Evolutionary conservation across 148 eudicot genomes (phyloP).

Genomic region (Diospyros lotus): DNA sequence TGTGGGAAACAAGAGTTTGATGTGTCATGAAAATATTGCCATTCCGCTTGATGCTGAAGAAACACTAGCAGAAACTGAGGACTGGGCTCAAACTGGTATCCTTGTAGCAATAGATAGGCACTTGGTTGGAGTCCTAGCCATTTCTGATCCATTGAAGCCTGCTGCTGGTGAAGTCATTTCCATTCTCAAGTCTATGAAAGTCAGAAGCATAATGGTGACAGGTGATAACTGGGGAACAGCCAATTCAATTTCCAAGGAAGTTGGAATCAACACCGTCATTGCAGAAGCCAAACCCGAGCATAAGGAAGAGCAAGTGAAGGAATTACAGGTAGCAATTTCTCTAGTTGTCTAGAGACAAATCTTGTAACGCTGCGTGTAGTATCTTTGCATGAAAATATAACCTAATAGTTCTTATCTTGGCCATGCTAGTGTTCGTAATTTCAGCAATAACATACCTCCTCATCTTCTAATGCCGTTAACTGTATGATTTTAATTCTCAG

Average conservation of each 20-base stretch:
- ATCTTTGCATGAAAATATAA: no score
- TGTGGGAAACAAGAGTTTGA: conserved; percentile 74
- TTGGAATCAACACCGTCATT: conserved; percentile 57
- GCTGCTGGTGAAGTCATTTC: conserved; percentile 63
- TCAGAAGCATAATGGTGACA: conserved; percentile 67
- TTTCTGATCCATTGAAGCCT: conserved; percentile 78
- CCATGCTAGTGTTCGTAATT: no score
- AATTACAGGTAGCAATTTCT: conserved; percentile 58
- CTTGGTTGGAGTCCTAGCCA: conserved; percentile 53
- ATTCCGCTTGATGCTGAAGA: conserved; percentile 61
- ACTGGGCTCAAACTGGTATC: conserved; percentile 72
- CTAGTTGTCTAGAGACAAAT: background rate
- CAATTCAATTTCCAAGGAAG: conserved; percentile 66
- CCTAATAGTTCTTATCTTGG: no score
- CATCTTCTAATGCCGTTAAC: background rate
- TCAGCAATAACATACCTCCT: no score
- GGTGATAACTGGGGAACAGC: conserved; percentile 89
- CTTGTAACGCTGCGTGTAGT: no score
- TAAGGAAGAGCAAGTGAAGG: conserved; percentile 70
- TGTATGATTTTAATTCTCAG: conserved; percentile 24
- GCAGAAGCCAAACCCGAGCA: conserved; percentile 87
- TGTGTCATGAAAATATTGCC: conserved; percentile 45
- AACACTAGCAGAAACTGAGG: conserved; percentile 60
- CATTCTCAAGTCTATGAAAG: conserved; percentile 72
- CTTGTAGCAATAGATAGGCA: conserved; percentile 55